A percentile compares a stretch with the other conserved stretches of the same genome.
phyloP scores from a whole-genome alignment of 257 asterid genomes.

The Asclepias syriaca region DNA sequence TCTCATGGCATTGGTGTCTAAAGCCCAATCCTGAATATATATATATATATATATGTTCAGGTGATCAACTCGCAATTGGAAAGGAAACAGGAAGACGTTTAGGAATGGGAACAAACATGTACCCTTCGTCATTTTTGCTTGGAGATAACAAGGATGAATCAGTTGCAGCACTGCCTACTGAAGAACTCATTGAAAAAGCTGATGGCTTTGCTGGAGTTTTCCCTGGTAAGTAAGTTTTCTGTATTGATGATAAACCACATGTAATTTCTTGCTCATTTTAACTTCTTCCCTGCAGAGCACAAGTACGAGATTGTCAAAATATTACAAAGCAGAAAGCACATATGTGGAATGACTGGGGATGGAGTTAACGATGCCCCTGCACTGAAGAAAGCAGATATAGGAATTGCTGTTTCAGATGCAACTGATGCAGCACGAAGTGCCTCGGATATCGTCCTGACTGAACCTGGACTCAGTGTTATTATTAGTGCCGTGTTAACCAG shows the following conservation, averaged over 20 bases:
- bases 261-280: background rate
- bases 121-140: conserved; percentile 53
- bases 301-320: conserved; percentile 65
- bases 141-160: conserved; percentile 46
- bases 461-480: conserved; percentile 60
- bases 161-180: conserved; percentile 41
- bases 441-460: conserved; percentile 63
- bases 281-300: conserved; percentile 39
- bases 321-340: conserved; percentile 49
- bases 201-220: conserved; percentile 70
- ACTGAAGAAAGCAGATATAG: conserved; percentile 58
- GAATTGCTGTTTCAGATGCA: conserved; percentile 64
- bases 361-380: conserved; percentile 76
- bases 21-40: background rate
- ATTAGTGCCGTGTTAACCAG: conserved; percentile 62
- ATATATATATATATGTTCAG: conserved; percentile 13
- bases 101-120: conserved; percentile 73
- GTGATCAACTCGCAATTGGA: conserved; percentile 59
- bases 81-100: conserved; percentile 60
- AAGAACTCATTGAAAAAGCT: conserved; percentile 62
- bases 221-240: conserved; percentile 35
- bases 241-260: background rate
- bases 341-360: conserved; percentile 71
- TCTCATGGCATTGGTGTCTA: background rate
- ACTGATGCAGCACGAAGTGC: conserved; percentile 73